Conservation (phyloP, 148 eudicot species). For the Euryodendron excelsum region DNA sequence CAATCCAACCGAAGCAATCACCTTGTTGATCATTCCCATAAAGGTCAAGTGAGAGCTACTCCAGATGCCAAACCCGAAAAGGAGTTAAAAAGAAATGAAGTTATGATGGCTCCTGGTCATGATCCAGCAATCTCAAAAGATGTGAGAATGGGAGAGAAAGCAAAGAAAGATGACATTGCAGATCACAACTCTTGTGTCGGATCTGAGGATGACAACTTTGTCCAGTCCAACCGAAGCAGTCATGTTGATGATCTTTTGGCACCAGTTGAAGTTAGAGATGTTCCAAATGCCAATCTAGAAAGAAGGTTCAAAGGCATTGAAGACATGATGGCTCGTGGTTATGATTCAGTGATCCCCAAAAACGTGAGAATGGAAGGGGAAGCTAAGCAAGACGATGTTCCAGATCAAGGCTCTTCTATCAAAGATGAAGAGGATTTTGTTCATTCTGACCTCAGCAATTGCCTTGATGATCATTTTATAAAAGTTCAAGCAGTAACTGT, state of each 20-base stretch:
- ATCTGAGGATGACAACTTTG: constrained; percentile 18
- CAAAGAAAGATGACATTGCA: constrained; percentile 16
- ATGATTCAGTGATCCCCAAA: background rate
- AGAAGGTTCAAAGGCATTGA: background rate
- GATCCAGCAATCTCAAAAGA: background rate
- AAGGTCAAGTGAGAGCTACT: too few relatives aligned
- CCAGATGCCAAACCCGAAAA: too few relatives aligned
- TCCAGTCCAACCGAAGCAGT: constrained; percentile 1
- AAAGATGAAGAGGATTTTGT: constrained; percentile 21
- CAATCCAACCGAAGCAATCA: background rate
- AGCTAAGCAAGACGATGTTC: background rate
- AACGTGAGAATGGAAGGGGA: background rate
- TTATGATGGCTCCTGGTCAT: background rate
- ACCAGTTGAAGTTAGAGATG: background rate
- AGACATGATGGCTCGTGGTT: constrained; percentile 5
- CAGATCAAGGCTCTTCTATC: background rate
- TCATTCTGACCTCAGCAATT: background rate
- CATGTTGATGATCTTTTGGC: too few relatives aligned
- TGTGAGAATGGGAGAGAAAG: constrained; percentile 27
- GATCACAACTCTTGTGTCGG: background rate
- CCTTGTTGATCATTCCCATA: too few relatives aligned
- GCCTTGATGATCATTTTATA: constrained; percentile 8
- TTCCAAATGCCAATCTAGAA: background rate
- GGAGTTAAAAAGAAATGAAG: too few relatives aligned
- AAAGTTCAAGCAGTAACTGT: background rate